Base-by-base conservation (phyloP, 2,329 filamentous ascomycete genomes). In the Aureobasidium namibiae region DNA sequence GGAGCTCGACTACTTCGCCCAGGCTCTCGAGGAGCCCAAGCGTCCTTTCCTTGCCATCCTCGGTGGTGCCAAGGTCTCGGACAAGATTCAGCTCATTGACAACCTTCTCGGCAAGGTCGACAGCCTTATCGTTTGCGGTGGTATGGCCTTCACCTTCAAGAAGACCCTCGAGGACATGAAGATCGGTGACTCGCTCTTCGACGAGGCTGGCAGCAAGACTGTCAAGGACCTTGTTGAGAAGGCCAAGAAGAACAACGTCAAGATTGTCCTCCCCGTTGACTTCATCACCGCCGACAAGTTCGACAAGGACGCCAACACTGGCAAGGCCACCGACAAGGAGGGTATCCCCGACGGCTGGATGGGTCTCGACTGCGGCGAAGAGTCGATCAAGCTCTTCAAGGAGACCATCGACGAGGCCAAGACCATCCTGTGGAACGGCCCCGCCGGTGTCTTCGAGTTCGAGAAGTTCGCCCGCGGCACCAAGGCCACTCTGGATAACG, bases 61-160 rank as follows among this genome's bases (percentile, higher is more conserved):
- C 57, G 94, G 94, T 69, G 94, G 94, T 67, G 91, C 94, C 74
- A 99, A 99, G 84, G 91, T 99, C 67, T 95, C 90, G 45, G 94
- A 99, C 84, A 99, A 99, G 87, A 99, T 99, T 75, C 90, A 96
- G 82, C 84, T 99, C 69, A 97, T 99, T 73, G 92, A 99, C 80
- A 99, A 99, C 83, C 82, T 99, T 66, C 87, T 99, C 67, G 89
- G 91, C 77, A 97, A 99, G 84, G 92, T 99, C 76, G 84, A 99
- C 83, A 94, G 87, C 75, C 84, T 99, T 66, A 88, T 99, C 77
- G 88, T 99, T 78, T 96, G 92, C 75, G 94, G 94, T 73, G 94
- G 85, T 69, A 99, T 99, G 94, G 92, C 94, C 64, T 99, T 97
- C 81, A 99, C 94, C 69, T 99, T 99, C 85, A 97, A 97, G 84